Evolutionary conservation across 768 basidiomycete genomes (phyloP).

Genomic region (Podaxis sp.): DNA sequence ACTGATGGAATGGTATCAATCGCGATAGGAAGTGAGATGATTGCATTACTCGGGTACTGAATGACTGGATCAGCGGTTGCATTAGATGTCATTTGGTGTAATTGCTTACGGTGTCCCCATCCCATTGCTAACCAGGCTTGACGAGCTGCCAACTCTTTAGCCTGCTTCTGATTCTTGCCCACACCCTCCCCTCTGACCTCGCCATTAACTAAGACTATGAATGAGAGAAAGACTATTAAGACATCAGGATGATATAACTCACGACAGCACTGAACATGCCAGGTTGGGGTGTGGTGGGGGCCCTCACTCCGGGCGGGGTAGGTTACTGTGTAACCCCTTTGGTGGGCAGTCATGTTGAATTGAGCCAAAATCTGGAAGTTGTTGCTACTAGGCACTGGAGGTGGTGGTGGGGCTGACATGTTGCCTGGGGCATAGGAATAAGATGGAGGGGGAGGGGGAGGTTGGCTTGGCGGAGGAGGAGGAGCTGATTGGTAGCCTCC

Average conservation of each 20-base stretch:
- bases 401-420: constrained; percentile 18
- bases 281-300: constrained; percentile 50
- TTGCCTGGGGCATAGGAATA: neutral
- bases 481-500: neutral
- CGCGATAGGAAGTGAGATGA: neutral
- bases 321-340: constrained; percentile 37
- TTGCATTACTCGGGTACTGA: neutral
- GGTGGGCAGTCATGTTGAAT: constrained; percentile 50
- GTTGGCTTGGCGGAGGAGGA: constrained; percentile 5
- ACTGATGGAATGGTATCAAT: neutral
- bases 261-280: constrained; percentile 54
- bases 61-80: neutral
- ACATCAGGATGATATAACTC: constrained; percentile 18
- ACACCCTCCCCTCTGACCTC: constrained; percentile 42
- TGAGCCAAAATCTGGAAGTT: constrained; percentile 34
- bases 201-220: constrained; percentile 41
- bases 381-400: constrained; percentile 15
- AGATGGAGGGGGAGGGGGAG: constrained; percentile 17
- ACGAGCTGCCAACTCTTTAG: constrained; percentile 66
- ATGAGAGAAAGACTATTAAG: neutral
- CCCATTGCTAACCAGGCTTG: constrained; percentile 49
- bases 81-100: neutral
- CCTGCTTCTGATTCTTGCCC: constrained; percentile 60
- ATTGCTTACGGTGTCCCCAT: constrained; percentile 36
- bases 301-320: constrained; percentile 46